phyloP scores from a whole-genome alignment of 371 early-diverging fungal species.

The Entomophthora muscae region DNA sequence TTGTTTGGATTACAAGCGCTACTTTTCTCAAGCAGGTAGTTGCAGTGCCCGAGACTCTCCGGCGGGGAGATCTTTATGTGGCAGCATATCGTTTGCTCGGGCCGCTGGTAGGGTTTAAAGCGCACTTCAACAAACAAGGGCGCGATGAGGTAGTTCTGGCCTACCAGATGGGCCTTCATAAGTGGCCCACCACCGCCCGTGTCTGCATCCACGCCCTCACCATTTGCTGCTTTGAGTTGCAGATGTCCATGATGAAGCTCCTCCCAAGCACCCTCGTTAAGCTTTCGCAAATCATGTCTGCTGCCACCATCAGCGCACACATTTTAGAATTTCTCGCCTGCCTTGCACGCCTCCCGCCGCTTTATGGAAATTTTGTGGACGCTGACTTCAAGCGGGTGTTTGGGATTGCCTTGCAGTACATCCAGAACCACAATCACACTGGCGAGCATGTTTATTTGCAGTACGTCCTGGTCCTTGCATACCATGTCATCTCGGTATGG shows the following conservation, averaged over 20 bases:
- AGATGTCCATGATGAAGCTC: constrained; percentile 51
- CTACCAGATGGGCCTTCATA: constrained; percentile 57
- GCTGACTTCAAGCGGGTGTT: constrained; percentile 76
- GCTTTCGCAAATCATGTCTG: constrained; percentile 70
- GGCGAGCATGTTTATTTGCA: constrained; percentile 31
- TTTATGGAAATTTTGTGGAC: constrained; percentile 69
- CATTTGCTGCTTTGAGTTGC: constrained; percentile 67
- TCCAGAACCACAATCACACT: constrained; percentile 42
- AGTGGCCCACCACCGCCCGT: constrained; percentile 50
- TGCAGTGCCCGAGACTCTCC: constrained; percentile 26
- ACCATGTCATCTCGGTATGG: constrained; percentile 77
- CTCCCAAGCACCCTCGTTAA: constrained; percentile 49
- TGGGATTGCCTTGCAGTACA: constrained; percentile 79
- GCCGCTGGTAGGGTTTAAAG: constrained; percentile 52
- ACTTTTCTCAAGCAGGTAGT: constrained; percentile 30
- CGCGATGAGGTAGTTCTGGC: constrained; percentile 57
- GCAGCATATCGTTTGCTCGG: constrained; percentile 47
- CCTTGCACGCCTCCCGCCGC: constrained; percentile 56
- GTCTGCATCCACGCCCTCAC: constrained; percentile 69
- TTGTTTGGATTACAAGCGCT: constrained; percentile 26
- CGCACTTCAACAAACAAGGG: constrained; percentile 40
- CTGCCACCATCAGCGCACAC: constrained; percentile 58
- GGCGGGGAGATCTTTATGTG: constrained; percentile 43
- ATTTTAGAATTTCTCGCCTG: constrained; percentile 79
- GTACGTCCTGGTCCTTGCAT: constrained; percentile 76